A percentile compares a stretch with the other conserved stretches of the same genome.
Evolutionary conservation across 164 flowering plant species (phyloP).

Genomic region (Umbilicus rupestris): DNA sequence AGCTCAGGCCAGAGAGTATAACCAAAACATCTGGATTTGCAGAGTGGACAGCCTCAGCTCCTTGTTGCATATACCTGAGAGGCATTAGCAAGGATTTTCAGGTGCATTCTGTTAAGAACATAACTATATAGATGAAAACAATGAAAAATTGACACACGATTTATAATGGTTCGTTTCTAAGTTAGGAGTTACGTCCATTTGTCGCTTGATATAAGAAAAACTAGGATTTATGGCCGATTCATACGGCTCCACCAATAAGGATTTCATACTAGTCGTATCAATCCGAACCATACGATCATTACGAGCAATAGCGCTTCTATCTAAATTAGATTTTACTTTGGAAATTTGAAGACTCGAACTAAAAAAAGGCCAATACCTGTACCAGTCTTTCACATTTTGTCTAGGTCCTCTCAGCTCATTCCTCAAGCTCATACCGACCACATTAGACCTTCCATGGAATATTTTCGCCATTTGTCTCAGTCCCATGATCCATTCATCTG

Average conservation of each 20-base stretch:
- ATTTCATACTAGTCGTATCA: no score
- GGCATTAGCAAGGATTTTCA: no score
- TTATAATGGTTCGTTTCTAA: no score
- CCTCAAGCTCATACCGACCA: constrained; percentile 83
- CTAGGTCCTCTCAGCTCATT: constrained; percentile 79
- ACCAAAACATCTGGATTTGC: constrained; percentile 68
- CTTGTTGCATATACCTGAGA: constrained; percentile 65
- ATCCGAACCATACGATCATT: no score
- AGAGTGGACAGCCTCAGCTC: constrained; percentile 82
- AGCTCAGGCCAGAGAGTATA: constrained; percentile 60
- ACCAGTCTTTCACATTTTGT: constrained; percentile 59
- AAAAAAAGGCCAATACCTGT: constrained; percentile 36
- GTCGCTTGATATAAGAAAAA: no score
- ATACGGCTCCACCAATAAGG: no score
- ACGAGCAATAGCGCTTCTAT: no score
- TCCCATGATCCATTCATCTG: constrained; percentile 58
- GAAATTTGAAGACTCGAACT: background rate
- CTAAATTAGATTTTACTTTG: background rate
- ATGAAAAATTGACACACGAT: no score
- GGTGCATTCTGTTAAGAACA: no score
- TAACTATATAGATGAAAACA: no score
- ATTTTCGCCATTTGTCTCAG: constrained; percentile 51
- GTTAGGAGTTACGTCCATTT: no score
- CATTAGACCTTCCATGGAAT: constrained; percentile 43
- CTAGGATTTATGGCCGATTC: no score